A percentile compares a stretch with the other conserved stretches of the same genome.
Evolutionary conservation across 192 early-diverging fungal species (phyloP).

Genomic region (Backusella macrospora): DNA sequence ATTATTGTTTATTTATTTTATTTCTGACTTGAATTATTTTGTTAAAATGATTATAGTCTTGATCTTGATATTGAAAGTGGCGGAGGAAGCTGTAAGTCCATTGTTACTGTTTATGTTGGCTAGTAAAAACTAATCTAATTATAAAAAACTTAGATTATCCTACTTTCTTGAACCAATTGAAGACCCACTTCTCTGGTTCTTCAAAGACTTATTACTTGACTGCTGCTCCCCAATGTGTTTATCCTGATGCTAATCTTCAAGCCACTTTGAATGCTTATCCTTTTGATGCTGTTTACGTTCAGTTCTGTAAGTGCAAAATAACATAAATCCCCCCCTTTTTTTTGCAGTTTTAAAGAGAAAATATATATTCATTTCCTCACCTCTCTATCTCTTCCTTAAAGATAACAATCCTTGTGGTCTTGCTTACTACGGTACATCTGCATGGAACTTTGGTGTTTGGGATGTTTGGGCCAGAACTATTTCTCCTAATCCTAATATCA

Average conservation of each 20-base stretch:
- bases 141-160: conserved; percentile 45
- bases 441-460: conserved; percentile 51
- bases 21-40: background rate
- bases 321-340: background rate
- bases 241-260: conserved; percentile 64
- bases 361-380: background rate
- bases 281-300: conserved; percentile 65
- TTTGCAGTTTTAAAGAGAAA: background rate
- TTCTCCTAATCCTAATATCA: conserved; percentile 60
- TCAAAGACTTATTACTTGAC: conserved; percentile 58
- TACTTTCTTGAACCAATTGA: conserved; percentile 52
- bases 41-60: conserved; percentile 31
- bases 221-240: conserved; percentile 64
- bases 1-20: background rate
- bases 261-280: conserved; percentile 52
- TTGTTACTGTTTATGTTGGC: too few relatives aligned
- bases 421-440: conserved; percentile 17
- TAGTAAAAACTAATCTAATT: background rate
- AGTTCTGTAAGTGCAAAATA: conserved; percentile 48
- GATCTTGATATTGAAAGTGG: conserved; percentile 66
- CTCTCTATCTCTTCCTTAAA: background rate
- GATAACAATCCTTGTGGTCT: conserved; percentile 64
- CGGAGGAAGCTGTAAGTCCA: conserved; percentile 45
- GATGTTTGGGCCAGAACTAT: conserved; percentile 59
- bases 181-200: conserved; percentile 44